Base-by-base conservation (phyloP, 306 rosid species). In the Canavalia ensiformis region DNA sequence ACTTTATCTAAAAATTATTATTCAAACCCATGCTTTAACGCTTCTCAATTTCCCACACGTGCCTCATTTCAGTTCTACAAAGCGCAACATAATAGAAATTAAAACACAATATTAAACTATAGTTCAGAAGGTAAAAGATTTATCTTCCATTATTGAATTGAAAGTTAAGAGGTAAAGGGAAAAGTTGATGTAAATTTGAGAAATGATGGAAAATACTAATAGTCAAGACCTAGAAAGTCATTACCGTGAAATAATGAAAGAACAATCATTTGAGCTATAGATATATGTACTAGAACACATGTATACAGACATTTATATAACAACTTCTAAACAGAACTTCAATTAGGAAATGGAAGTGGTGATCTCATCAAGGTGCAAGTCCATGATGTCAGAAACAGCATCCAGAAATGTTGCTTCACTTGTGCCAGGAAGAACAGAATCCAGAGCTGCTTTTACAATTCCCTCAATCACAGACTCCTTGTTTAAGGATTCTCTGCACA, bases 371-470 rank as follows among this genome's bases (percentile, higher is more conserved):
- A 94, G 97, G 74, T 59, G 86, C 47, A 81, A 82, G 80, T 94
- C 97, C 91, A 95, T 89, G 77, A 95, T 89, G 34, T 84, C 83
- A 52, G 92, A 91, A 68, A 91, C 90, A 6, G 97, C 65, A 59
- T 92, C 97, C 11, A 95, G 92, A 81, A 88, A 91, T n/a, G 92
- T 76, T 29, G 91, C 91, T 88, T 95, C 97, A 60, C 95, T 95
- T 10, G 89, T 85, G 34, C 89, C 91, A 5, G 98, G 94, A 71
- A 95, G 94, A 77, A 88, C 86, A 50, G 90, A 89, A 72, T 92
- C 94, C 50, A 79, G 67, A 0, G 98, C 94, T 75, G 81, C 94
- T 78, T 84, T 91, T 35, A 91, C 88, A n/a, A 93, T 91, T 81
- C 91, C 97, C 80, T 95, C 98, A 8, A 95, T 88, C 78, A 86